Base-by-base conservation (phyloP, 1,284 basidiomycete genomes). In the Boletellus deceptivus region DNA sequence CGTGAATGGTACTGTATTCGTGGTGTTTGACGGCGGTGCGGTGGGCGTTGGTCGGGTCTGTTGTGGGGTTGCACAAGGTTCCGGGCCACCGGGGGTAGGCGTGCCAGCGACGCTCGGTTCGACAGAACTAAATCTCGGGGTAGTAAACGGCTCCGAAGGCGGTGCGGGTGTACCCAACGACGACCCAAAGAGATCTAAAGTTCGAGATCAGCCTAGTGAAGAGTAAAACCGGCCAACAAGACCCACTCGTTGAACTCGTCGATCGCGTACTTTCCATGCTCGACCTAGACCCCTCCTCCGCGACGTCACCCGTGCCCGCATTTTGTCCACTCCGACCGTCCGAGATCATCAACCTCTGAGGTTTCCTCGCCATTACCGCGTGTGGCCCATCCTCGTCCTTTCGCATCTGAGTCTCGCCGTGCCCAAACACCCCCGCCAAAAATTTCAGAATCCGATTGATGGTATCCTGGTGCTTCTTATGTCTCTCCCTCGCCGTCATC, bases 361-460 rank as follows among this genome's bases (percentile, higher is more conserved):
- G 72, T 46, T 76, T 73, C 48, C 77, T 72, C 4, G 78, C 77
- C 17, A 86, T 73, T 3, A 82, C 75, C 17, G 71, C 74, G 40
- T 72, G 72, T 24, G 73, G 63, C 25, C 72, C 54, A 47, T 68
- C 72, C 48, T 78, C 76, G 48, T 75, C 74, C 57, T 77, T 78
- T 48, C 67, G 71, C 43, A 70, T 70, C 40, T 67, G 64, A 34
- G 58, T 72, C 17, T 72, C 72, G 0, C 74, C 70, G 45, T 76
- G 75, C 40, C 93, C 93, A 72, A 98, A 98, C 2, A 98, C 88
- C 25, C 93, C 86, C 17, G 93, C 94, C 45, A 99, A 73, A 72
- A 99, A 98, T 54, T 93, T 89, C 55, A 99, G 78, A 56, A 99
- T 98, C 52, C 92, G 79, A 65, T 97, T 94, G 65, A 98, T 94